Evolutionary conservation across 176 grass and related monocot genomes (phyloP).

Genomic region (Oryza australiensis): DNA sequence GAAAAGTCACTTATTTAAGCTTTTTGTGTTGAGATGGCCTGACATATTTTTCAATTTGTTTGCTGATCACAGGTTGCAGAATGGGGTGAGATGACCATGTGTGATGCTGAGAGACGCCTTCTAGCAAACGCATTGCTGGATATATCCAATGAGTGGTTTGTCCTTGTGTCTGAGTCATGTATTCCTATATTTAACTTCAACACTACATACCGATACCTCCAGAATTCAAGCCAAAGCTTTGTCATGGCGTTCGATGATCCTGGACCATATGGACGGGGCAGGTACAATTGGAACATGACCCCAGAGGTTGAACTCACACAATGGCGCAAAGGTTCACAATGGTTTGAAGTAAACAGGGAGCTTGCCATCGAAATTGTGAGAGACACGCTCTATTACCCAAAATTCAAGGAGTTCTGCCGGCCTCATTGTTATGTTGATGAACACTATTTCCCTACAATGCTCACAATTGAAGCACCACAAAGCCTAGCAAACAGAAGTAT

Average conservation of each 20-base stretch:
- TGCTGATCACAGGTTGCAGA: conserved; percentile 63
- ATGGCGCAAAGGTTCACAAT: conserved; percentile 96
- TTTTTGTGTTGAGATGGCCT: conserved; percentile 15
- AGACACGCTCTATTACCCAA: conserved; percentile 76
- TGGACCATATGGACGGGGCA: conserved; percentile 83
- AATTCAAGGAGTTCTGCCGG: conserved; percentile 86
- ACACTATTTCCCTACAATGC: conserved; percentile 94
- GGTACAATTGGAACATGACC: conserved; percentile 80
- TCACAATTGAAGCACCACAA: conserved; percentile 73
- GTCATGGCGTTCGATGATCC: conserved; percentile 71
- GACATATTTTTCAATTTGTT: conserved; percentile 34
- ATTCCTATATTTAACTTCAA: conserved; percentile 84
- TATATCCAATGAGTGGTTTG: conserved; percentile 83
- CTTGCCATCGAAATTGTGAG: conserved; percentile 60
- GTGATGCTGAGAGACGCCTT: conserved; percentile 91
- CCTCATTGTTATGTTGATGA: conserved; percentile 91
- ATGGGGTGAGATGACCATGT: conserved; percentile 96
- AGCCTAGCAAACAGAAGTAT: conserved; percentile 83
- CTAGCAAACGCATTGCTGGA: conserved; percentile 87
- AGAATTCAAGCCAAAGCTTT: conserved; percentile 69
- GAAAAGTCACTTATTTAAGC: not conserved
- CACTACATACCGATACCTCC: conserved; percentile 78
- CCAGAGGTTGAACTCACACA: conserved; percentile 83
- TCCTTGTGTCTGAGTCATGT: conserved; percentile 89
- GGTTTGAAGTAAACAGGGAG: conserved; percentile 80